phyloP scores from a whole-genome alignment of 495 filamentous ascomycete genomes.

The Apiosordaria backusii region DNA sequence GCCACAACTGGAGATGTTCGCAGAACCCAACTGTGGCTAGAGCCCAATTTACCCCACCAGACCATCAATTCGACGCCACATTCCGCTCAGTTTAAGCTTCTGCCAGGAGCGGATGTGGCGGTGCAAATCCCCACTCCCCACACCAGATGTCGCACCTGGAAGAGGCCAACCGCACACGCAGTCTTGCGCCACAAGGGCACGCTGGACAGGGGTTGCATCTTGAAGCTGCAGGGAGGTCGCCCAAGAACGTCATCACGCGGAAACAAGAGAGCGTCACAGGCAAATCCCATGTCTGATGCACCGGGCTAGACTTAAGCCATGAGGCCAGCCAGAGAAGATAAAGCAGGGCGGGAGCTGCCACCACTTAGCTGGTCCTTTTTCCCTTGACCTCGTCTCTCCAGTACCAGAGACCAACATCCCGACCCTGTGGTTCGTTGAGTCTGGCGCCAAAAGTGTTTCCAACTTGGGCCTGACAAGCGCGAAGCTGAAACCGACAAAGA shows the following conservation, averaged over 20 bases:
- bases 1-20: background rate
- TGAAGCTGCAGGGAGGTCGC: slow-evolving; percentile 7
- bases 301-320: slow-evolving; percentile 12
- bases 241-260: slow-evolving; percentile 13
- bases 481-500: slow-evolving; percentile 28
- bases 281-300: slow-evolving; percentile 8
- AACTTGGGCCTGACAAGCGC: slow-evolving; percentile 18
- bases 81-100: background rate
- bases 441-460: slow-evolving; percentile 21
- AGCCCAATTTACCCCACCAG: background rate
- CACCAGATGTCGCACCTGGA: slow-evolving; percentile 5
- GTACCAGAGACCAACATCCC: background rate
- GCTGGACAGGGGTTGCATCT: slow-evolving; percentile 2
- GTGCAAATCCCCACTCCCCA: background rate
- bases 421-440: slow-evolving; percentile 5
- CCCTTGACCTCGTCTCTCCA: background rate
- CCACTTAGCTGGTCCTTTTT: background rate
- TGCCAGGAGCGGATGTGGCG: slow-evolving; percentile 13
- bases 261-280: background rate
- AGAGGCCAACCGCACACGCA: background rate
- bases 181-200: background rate
- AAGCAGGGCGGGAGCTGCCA: slow-evolving; percentile 10
- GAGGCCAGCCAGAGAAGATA: slow-evolving; percentile 16
- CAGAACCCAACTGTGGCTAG: background rate
- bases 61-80: background rate